phyloP scores from a whole-genome alignment of 768 basidiomycete genomes.

The Termitomyces sp. region DNA sequence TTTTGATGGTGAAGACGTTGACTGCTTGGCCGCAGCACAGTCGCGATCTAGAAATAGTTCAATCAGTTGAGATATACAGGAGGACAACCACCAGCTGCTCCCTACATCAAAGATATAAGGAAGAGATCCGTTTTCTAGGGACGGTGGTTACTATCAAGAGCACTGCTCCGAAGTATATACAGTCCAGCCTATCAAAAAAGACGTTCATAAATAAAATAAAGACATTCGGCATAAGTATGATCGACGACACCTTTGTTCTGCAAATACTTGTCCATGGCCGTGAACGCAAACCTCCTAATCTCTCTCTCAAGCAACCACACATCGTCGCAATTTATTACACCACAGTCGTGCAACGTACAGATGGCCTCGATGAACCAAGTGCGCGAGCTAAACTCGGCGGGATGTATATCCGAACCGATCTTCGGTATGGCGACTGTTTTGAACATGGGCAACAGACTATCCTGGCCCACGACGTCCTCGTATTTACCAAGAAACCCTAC shows the following conservation, averaged over 20 bases:
- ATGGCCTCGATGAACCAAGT: conserved; percentile 47
- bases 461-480: conserved; percentile 36
- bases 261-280: conserved; percentile 44
- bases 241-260: conserved; percentile 33
- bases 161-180: conserved; percentile 27
- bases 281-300: conserved; percentile 39
- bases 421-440: conserved; percentile 35
- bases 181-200: conserved; percentile 24
- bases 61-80: not conserved
- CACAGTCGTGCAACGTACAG: conserved; percentile 42
- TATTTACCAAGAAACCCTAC: conserved; percentile 37
- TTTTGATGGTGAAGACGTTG: not conserved
- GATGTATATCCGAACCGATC: conserved; percentile 19
- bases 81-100: not conserved
- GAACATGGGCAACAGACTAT: conserved; percentile 39
- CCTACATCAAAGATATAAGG: not conserved
- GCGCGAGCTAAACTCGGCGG: conserved; percentile 37
- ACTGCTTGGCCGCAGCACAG: not conserved
- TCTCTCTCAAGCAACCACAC: conserved; percentile 44
- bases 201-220: not conserved
- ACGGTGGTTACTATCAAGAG: conserved; percentile 11
- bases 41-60: not conserved
- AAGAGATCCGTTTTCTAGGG: not conserved
- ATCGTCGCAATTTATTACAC: conserved; percentile 43
- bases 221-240: not conserved